A percentile compares a stretch with the other conserved stretches of the same genome.
Evolutionary conservation across 306 rosid species (phyloP).

Genomic region (Castanopsis chinensis): DNA sequence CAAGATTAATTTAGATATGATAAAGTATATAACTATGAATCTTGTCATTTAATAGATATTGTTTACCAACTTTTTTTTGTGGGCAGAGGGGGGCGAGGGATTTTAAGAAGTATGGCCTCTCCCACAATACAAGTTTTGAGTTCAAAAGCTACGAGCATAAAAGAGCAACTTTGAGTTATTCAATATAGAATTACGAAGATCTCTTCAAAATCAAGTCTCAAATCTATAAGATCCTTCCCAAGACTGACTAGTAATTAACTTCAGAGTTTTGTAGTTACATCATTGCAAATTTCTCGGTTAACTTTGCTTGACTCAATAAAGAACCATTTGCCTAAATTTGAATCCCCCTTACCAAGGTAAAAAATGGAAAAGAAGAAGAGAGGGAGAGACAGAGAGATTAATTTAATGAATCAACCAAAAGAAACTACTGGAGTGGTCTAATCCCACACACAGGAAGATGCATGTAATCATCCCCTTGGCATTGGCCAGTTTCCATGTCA

Average conservation of each 20-base stretch:
- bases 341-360: not conserved
- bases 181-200: not conserved
- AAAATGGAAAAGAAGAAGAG: not conserved
- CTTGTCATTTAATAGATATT: not conserved
- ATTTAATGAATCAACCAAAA: not conserved
- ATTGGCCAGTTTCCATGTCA: conserved; percentile 95
- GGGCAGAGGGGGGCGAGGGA: not conserved
- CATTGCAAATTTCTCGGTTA: not conserved
- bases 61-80: too few species aligned
- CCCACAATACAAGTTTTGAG: not conserved
- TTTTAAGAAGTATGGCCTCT: not conserved
- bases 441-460: conserved; percentile 85
- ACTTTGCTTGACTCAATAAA: not conserved
- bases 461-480: conserved; percentile 93
- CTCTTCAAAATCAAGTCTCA: not conserved
- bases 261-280: not conserved
- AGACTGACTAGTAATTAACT: not conserved
- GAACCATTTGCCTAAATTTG: not conserved
- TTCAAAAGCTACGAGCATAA: not conserved
- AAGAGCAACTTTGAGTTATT: not conserved
- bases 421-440: conserved; percentile 29
- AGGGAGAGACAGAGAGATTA: not conserved
- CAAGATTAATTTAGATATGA: not conserved
- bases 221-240: not conserved
- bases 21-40: not conserved